These are phyloP conservation scores for Mucor indicus DNA, from an alignment of 371 early-diverging fungal species.

Conservation along the genomic window DNA sequence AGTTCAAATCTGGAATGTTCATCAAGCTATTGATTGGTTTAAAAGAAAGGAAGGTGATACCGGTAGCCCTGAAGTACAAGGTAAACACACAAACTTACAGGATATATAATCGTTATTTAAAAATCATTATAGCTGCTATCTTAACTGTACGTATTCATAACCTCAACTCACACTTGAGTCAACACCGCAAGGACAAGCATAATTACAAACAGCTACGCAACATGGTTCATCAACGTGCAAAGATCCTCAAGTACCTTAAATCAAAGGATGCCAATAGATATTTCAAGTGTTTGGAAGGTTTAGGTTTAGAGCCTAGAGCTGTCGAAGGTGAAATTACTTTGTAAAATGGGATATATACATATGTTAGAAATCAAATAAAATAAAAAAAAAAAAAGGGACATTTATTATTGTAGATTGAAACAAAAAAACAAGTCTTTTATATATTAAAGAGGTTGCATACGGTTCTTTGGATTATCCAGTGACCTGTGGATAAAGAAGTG, in stretches of 20 bases:
- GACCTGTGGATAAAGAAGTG: too few species aligned
- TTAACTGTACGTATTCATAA: conserved; percentile 89
- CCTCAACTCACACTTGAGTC: conserved; percentile 74
- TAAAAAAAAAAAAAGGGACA: conserved; percentile 6
- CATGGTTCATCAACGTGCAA: conserved; percentile 79
- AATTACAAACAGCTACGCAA: conserved; percentile 79
- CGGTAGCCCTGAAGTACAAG: conserved; percentile 94
- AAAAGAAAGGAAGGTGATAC: conserved; percentile 78
- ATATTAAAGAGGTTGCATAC: background rate
- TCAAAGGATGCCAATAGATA: conserved; percentile 70
- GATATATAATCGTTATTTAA: background rate
- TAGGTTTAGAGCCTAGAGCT: conserved; percentile 69
- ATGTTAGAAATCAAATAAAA: background rate
- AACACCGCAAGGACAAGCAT: conserved; percentile 82
- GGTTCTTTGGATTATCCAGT: too few species aligned
- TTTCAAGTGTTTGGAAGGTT: conserved; percentile 61
- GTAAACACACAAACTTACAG: conserved; percentile 36
- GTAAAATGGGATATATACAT: conserved; percentile 22
- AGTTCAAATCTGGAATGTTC: conserved; percentile 74
- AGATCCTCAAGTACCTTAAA: conserved; percentile 88
- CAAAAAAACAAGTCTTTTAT: too few species aligned
- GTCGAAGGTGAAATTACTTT: conserved; percentile 71
- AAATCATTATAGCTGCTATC: conserved; percentile 69
- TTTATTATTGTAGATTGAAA: too few species aligned
- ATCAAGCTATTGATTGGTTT: conserved; percentile 76